Evolutionary conservation across 805 yeast genomes (phyloP), one percentile per base, ranked within the genome.

Genomic region (Candida xyloterini): DNA sequence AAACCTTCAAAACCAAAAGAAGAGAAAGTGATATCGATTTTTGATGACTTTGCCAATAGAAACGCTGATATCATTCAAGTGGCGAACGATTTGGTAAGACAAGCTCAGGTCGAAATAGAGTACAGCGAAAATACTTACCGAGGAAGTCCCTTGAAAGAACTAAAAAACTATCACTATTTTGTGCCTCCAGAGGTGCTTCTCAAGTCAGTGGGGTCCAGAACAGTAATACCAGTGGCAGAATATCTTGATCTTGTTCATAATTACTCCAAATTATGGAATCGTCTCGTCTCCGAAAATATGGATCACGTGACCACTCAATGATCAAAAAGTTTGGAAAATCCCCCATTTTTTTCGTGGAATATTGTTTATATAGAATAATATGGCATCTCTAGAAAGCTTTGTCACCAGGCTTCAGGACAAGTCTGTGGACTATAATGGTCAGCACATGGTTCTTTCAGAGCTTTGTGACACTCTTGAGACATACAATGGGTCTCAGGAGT

Each of bases 401-500:
- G 86, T 79, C 43, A 62, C 77, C 41, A 71, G 84, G 55, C 74
- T 86, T 15, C 62, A 65, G 42, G 79, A 73, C 42, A 79, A 73
- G 33, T 66, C 70, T 40, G 62, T 67, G 34, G 90, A 82, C 56
- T 71, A 71, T 48, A 74, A 76, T 46, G 66, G 76, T 9, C 80
- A 79, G 50, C 83, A 84, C 47, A 69, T 89, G 1, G 76, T 79
- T 7, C 74, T 88, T 29, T 79, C 89, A 4, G 97, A 91, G 60
- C 68, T 91, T 31, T 75, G 93, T 44, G 98, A 91, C 61, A 77
- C 88, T 60, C 73, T 89, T 29, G 98, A 91, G 57, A 75, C 88
- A 2, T 84, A 85, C 62, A 83, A 83, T 46, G 84, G 87, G 8
- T 76, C 88, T 4, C 78, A 79, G 15, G 97, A 90, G 51, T 88